These are phyloP conservation scores for Acmispon strigosus DNA, from an alignment of 306 rosid species.

Conservation along the genomic window DNA sequence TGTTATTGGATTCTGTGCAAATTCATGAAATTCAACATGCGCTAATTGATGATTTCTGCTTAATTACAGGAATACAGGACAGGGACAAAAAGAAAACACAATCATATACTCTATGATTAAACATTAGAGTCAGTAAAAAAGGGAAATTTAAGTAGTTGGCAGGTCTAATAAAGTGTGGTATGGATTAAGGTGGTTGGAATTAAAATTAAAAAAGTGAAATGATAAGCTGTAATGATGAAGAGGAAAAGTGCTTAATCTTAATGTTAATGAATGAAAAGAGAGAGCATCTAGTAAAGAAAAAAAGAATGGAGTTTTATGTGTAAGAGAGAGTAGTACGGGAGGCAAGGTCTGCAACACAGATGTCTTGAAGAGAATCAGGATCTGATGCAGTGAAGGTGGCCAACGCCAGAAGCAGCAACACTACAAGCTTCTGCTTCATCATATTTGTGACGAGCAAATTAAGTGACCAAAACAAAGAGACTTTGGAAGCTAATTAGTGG, in stretches of 20 bases:
- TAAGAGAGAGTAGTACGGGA: constrained; percentile 40
- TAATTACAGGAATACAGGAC: not conserved
- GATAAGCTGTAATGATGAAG: not conserved
- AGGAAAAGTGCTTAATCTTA: too few relatives aligned
- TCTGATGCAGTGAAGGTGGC: constrained; percentile 51
- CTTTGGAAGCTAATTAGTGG: too few relatives aligned
- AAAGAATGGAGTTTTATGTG: not conserved
- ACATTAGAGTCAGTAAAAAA: not conserved
- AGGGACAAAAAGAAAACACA: not conserved
- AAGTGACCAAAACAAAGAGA: too few relatives aligned
- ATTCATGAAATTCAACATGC: too few relatives aligned
- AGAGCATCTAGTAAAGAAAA: not conserved
- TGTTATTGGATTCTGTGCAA: too few relatives aligned
- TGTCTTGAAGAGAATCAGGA: constrained; percentile 81
- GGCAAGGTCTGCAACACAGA: constrained; percentile 74
- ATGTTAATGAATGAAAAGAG: not conserved
- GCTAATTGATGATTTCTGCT: too few relatives aligned
- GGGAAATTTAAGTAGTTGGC: constrained; percentile 7
- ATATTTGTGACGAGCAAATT: too few relatives aligned
- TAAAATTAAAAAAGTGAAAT: not conserved
- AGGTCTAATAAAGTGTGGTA: not conserved
- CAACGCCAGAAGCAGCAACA: constrained; percentile 22
- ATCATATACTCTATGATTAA: constrained; percentile 8
- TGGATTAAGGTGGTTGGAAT: not conserved
- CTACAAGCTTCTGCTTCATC: constrained; percentile 32